These are phyloP conservation scores for Lentinula detonsa DNA, from an alignment of 768 basidiomycete species.

Conservation along the genomic window DNA sequence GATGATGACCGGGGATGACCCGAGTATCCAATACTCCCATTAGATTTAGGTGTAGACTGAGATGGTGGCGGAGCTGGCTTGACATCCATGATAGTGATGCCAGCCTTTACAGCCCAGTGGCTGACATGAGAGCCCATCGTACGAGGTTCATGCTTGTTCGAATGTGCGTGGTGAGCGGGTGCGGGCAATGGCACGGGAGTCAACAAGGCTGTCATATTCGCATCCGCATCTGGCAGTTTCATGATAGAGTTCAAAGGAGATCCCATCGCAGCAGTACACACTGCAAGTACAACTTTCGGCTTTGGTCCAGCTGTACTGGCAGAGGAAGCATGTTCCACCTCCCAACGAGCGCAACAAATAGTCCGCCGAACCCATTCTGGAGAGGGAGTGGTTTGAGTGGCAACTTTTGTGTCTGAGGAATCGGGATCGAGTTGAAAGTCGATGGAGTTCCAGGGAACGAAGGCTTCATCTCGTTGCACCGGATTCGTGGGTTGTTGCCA, in stretches of 20 bases:
- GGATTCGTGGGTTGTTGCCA: conserved; percentile 73
- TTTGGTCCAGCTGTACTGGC: neutral
- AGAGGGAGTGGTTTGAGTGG: conserved; percentile 27
- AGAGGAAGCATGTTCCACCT: conserved; percentile 45
- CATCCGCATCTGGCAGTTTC: conserved; percentile 21
- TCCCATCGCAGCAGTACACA: conserved; percentile 28
- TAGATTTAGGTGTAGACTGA: neutral
- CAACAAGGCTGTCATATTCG: conserved; percentile 19
- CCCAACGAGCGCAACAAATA: conserved; percentile 79
- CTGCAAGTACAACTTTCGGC: conserved; percentile 56
- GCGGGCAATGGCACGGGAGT: conserved; percentile 65
- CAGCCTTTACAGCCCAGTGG: conserved; percentile 63
- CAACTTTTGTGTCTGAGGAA: conserved; percentile 15
- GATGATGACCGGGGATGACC: neutral
- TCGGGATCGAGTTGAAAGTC: conserved; percentile 34
- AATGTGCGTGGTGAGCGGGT: conserved; percentile 36
- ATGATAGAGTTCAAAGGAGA: conserved; percentile 25
- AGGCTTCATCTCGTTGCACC: conserved; percentile 82
- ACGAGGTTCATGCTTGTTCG: conserved; percentile 58
- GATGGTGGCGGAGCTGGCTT: conserved; percentile 31
- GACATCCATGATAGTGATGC: conserved; percentile 51
- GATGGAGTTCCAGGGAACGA: conserved; percentile 76
- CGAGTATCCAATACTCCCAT: neutral
- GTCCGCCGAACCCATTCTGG: conserved; percentile 86
- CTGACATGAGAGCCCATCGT: conserved; percentile 57